Conservation (phyloP, 2,329 filamentous ascomycete genomes). For the Aspergillus candidus region DNA sequence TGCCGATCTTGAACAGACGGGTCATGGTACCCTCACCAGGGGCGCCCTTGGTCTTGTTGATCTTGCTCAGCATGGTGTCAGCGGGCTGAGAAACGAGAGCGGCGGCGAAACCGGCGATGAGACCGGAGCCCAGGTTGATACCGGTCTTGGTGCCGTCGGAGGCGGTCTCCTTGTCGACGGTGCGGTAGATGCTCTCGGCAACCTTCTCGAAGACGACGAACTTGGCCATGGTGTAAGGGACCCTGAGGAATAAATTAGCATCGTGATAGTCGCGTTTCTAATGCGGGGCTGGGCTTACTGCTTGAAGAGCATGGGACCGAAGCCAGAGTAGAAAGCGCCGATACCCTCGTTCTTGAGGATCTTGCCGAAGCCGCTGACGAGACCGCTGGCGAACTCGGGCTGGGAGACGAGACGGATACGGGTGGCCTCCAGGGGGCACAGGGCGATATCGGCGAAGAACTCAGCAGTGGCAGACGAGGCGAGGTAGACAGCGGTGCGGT, state of each 20-base stretch:
- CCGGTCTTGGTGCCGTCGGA: conserved; percentile 65
- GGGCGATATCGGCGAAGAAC: conserved; percentile 60
- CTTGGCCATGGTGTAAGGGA: conserved; percentile 92
- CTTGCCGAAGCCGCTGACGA: conserved; percentile 74
- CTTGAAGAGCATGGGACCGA: conserved; percentile 82
- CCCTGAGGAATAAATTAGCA: conserved; percentile 43
- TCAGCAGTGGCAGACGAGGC: conserved; percentile 57
- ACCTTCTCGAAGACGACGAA: conserved; percentile 93
- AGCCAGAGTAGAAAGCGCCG: conserved; percentile 83
- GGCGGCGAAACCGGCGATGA: conserved; percentile 81
- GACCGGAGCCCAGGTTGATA: conserved; percentile 78
- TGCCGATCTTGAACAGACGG: conserved; percentile 80
- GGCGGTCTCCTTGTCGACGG: conserved; percentile 64
- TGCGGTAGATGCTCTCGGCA: conserved; percentile 63
- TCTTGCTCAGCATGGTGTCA: conserved; percentile 91
- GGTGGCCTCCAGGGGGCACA: conserved; percentile 87
- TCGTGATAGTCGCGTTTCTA: background rate
- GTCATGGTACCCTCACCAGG: conserved; percentile 77
- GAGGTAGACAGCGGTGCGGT: conserved; percentile 77
- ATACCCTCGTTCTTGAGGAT: conserved; percentile 77
- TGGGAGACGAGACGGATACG: conserved; percentile 89
- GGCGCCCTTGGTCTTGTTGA: conserved; percentile 88
- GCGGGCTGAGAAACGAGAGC: conserved; percentile 83
- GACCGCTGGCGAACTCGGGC: conserved; percentile 75
- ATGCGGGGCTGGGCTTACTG: conserved; percentile 50